These are phyloP conservation scores for Coemansia sp. DNA, from an alignment of 192 early-diverging fungal genomes.

Conservation along the genomic window DNA sequence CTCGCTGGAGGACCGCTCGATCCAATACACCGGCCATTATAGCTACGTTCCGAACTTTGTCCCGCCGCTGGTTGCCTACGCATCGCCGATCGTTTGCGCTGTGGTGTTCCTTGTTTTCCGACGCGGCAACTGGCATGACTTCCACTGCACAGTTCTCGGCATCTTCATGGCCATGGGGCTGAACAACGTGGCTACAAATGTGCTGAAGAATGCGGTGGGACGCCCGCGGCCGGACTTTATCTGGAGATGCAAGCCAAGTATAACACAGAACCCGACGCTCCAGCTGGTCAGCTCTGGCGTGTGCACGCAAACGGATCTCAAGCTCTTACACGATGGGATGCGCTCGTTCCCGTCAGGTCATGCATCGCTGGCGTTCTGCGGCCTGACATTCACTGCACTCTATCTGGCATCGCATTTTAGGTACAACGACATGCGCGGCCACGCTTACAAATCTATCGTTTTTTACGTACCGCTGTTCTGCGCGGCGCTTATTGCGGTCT, in stretches of 20 bases:
- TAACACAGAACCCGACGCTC: constrained; percentile 53
- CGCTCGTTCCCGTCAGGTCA: constrained; percentile 88
- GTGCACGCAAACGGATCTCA: constrained; percentile 58
- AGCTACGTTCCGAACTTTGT: constrained; percentile 48
- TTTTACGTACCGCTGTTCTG: constrained; percentile 45
- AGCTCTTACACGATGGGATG: constrained; percentile 69
- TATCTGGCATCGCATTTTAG: constrained; percentile 72
- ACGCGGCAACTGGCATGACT: constrained; percentile 53
- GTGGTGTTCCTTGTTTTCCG: constrained; percentile 40
- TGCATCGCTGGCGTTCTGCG: constrained; percentile 72
- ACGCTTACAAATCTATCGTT: constrained; percentile 66
- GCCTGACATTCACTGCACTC: constrained; percentile 64
- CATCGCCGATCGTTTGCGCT: constrained; percentile 30
- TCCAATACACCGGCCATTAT: constrained; percentile 60
- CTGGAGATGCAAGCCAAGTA: constrained; percentile 36
- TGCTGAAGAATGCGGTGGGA: constrained; percentile 57
- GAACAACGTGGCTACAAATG: constrained; percentile 54
- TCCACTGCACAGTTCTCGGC: constrained; percentile 50
- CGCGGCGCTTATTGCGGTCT: constrained; percentile 60
- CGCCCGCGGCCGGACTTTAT: constrained; percentile 69
- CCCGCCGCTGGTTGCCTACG: constrained; percentile 44
- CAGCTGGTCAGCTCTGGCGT: constrained; percentile 61
- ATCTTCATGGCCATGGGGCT: constrained; percentile 49
- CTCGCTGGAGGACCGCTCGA: constrained; percentile 62
- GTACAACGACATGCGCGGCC: constrained; percentile 61